Percentiles rank a stretch among this genome's conserved stretches.
phyloP scores from a whole-genome alignment of 2,329 filamentous ascomycete genomes.

The Acrodontium crateriforme region DNA sequence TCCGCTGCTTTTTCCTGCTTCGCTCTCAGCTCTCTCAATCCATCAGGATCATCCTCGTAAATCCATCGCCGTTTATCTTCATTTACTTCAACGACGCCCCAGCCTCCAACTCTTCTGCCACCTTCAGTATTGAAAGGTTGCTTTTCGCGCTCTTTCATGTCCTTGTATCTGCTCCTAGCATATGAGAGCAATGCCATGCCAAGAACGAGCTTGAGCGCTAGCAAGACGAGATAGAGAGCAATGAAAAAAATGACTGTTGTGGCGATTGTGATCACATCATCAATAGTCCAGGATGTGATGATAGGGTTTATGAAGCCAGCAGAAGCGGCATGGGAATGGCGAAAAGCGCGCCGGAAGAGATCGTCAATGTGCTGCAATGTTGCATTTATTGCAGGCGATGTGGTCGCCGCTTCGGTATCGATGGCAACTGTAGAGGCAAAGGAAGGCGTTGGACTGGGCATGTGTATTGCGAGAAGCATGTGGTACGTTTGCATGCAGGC shows the following conservation, averaged over 20 bases:
- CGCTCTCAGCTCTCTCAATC: constrained; percentile 45
- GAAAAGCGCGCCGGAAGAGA: constrained; percentile 62
- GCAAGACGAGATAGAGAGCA: constrained; percentile 67
- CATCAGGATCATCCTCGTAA: constrained; percentile 71
- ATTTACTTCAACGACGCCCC: constrained; percentile 73
- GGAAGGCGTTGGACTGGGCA: constrained; percentile 59
- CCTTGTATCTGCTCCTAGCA: constrained; percentile 61
- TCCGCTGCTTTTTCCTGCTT: constrained; percentile 48
- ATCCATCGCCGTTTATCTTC: constrained; percentile 80
- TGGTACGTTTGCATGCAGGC: constrained; percentile 92
- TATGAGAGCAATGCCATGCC: constrained; percentile 79
- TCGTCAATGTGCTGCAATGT: constrained; percentile 68
- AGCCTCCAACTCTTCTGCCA: constrained; percentile 65
- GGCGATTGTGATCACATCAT: constrained; percentile 58
- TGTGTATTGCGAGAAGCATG: constrained; percentile 86
- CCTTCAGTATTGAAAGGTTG: constrained; percentile 44
- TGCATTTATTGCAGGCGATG: constrained; percentile 60
- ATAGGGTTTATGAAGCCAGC: no score
- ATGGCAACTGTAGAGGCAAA: constrained; percentile 51
- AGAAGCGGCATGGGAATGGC: constrained; percentile 38
- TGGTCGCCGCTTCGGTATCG: constrained; percentile 30
- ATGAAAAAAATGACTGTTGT: constrained; percentile 85
- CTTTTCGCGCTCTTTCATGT: constrained; percentile 60
- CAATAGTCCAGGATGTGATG: constrained; percentile 45
- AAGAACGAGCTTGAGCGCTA: constrained; percentile 61